Conservation (phyloP, 169 alveolate genomes). For the Toxoplasma gondii region DNA sequence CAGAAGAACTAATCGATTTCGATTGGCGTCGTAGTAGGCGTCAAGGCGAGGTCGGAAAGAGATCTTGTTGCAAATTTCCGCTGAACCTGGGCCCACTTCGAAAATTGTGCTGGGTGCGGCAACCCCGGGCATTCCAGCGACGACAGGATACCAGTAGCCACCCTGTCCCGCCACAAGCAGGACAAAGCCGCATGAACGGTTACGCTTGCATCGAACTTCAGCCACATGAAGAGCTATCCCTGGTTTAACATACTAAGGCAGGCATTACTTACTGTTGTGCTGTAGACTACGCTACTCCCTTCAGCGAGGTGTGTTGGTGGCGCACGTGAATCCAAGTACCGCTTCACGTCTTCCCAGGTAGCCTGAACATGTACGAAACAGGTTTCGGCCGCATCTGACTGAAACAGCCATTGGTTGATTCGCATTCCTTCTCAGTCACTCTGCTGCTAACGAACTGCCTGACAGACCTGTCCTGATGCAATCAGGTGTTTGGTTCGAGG, state of each 20-base stretch:
- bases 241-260: neutral
- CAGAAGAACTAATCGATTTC: slow-evolving; percentile 37
- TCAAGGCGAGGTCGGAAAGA: slow-evolving; percentile 58
- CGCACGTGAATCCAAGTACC: slow-evolving; percentile 49
- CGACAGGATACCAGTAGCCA: slow-evolving; percentile 64
- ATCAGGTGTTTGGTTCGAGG: slow-evolving; percentile 62
- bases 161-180: slow-evolving; percentile 46
- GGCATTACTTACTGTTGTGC: neutral
- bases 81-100: slow-evolving; percentile 55
- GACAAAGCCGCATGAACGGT: neutral
- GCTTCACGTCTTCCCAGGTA: slow-evolving; percentile 69
- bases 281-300: slow-evolving; percentile 21
- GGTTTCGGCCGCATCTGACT: neutral
- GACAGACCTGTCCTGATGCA: slow-evolving; percentile 61
- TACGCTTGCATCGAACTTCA: neutral
- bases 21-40: slow-evolving; percentile 43
- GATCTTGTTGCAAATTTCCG: slow-evolving; percentile 50
- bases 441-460: neutral
- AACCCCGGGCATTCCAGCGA: slow-evolving; percentile 35
- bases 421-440: neutral
- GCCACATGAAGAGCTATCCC: neutral
- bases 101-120: slow-evolving; percentile 64
- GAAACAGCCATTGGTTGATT: neutral
- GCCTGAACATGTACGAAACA: slow-evolving; percentile 16
- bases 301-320: neutral